These are phyloP conservation scores for Cladophialophora psammophila DNA, from an alignment of 2,329 filamentous ascomycete species.

Conservation along the genomic window DNA sequence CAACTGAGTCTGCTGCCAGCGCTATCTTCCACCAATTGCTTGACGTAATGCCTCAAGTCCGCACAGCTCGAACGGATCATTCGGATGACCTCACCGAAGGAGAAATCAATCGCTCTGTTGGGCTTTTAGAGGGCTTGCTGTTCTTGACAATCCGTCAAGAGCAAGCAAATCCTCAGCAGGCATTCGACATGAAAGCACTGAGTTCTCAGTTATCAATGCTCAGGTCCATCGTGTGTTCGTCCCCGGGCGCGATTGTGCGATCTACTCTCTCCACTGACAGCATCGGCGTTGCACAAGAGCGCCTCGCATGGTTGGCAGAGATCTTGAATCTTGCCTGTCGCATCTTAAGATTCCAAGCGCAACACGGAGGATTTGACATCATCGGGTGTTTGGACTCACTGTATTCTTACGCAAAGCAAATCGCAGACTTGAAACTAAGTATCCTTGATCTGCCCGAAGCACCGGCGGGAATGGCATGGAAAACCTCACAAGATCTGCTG, in stretches of 20 bases:
- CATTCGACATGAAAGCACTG: slow-evolving; percentile 45
- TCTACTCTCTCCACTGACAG: background rate
- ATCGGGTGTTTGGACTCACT: slow-evolving; percentile 56
- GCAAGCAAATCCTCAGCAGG: slow-evolving; percentile 45
- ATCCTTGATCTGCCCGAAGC: slow-evolving; percentile 57
- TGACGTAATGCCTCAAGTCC: slow-evolving; percentile 73
- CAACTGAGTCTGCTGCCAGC: slow-evolving; percentile 59
- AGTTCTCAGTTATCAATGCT: slow-evolving; percentile 19
- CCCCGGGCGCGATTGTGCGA: slow-evolving; percentile 1
- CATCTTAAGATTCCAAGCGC: slow-evolving; percentile 71
- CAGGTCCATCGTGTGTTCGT: slow-evolving; percentile 6
- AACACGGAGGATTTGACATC: slow-evolving; percentile 65
- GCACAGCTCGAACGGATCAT: slow-evolving; percentile 73
- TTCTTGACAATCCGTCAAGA: slow-evolving; percentile 56
- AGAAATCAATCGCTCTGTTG: slow-evolving; percentile 79
- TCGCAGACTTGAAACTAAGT: slow-evolving; percentile 55
- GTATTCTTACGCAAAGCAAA: slow-evolving; percentile 58
- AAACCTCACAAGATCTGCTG: slow-evolving; percentile 6
- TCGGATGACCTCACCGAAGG: slow-evolving; percentile 83
- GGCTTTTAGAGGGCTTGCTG: slow-evolving; percentile 86
- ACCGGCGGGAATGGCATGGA: slow-evolving; percentile 56
- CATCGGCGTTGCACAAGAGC: slow-evolving; percentile 40
- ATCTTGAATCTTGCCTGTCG: slow-evolving; percentile 70
- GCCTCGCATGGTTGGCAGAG: slow-evolving; percentile 68
- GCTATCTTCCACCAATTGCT: slow-evolving; percentile 81